These are phyloP conservation scores for Symbiodinium natans DNA, from an alignment of 73 alveolate species.

Conservation along the genomic window DNA sequence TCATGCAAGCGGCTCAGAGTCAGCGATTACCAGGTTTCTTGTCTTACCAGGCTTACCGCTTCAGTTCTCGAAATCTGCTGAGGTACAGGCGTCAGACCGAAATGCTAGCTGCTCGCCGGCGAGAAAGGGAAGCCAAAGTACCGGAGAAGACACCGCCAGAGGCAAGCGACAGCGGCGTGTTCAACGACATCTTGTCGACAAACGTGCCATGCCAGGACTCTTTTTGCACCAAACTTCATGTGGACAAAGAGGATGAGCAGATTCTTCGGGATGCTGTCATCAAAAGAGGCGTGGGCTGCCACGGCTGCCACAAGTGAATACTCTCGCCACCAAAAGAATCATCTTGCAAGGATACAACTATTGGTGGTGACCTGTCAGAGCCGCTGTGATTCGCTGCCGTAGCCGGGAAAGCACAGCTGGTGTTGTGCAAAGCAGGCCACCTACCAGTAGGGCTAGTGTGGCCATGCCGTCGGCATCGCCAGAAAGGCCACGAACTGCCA, in stretches of 20 bases:
- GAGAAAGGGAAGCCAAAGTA: not conserved
- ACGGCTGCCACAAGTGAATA: not conserved
- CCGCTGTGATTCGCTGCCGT: no score
- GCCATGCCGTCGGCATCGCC: not conserved
- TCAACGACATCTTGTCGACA: not conserved
- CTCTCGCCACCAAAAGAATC: no score
- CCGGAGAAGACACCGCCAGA: not conserved
- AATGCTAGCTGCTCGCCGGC: constrained; percentile 37
- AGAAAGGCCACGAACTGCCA: not conserved
- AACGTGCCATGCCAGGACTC: not conserved
- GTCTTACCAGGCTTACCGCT: not conserved
- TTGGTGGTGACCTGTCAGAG: constrained; percentile 48
- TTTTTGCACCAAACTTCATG: not conserved
- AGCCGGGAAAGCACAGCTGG: no score
- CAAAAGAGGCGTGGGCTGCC: constrained; percentile 25
- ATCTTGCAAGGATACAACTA: constrained; percentile 47
- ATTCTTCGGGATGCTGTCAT: constrained; percentile 73
- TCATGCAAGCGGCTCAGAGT: constrained; percentile 23
- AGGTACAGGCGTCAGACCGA: constrained; percentile 91
- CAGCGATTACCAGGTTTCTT: no score
- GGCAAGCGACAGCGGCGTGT: not conserved
- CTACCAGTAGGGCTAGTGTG: no score
- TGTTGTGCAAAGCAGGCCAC: not conserved
- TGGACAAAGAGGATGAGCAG: constrained; percentile 77
- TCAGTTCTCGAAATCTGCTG: not conserved